Evolutionary conservation across 2,329 filamentous ascomycete species (phyloP).

Genomic region (Tympanopsis confertula): DNA sequence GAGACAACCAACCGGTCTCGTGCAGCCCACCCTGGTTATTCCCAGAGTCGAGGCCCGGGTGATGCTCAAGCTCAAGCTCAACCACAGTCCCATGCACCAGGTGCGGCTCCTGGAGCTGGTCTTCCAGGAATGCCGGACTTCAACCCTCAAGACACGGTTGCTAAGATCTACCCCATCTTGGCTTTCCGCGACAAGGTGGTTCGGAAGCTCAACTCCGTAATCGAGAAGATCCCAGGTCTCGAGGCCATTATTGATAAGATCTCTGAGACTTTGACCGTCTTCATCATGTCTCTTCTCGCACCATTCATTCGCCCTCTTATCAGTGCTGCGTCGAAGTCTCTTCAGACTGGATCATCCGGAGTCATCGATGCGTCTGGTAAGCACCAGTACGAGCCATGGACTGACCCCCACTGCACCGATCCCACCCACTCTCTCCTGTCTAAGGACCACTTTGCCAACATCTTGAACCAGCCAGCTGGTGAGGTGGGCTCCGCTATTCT

Average conservation of each 20-base stretch:
- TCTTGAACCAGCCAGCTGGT: conserved; percentile 68
- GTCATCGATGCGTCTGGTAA: conserved; percentile 58
- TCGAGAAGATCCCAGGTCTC: conserved; percentile 84
- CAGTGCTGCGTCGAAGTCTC: conserved; percentile 66
- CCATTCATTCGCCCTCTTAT: conserved; percentile 91
- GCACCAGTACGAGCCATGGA: conserved; percentile 72
- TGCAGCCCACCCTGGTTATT: neutral
- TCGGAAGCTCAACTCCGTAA: conserved; percentile 69
- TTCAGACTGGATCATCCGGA: conserved; percentile 75
- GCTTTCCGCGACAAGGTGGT: conserved; percentile 91
- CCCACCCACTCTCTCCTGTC: conserved; percentile 75
- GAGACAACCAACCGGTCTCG: conserved; percentile 33
- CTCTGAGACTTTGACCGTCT: conserved; percentile 81
- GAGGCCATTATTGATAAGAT: conserved; percentile 88
- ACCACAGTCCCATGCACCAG: too few species aligned
- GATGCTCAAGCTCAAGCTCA: too few species aligned
- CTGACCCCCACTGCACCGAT: conserved; percentile 61
- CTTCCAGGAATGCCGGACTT: conserved; percentile 29
- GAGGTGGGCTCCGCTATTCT: conserved; percentile 64
- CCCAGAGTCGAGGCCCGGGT: neutral
- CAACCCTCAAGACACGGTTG: conserved; percentile 65
- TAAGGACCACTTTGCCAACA: conserved; percentile 75
- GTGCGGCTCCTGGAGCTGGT: neutral
- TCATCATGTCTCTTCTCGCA: conserved; percentile 79
- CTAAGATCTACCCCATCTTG: conserved; percentile 87